Evolutionary conservation across 2,329 filamentous ascomycete genomes (phyloP).

Genomic region (Parafenestella ontariensis): DNA sequence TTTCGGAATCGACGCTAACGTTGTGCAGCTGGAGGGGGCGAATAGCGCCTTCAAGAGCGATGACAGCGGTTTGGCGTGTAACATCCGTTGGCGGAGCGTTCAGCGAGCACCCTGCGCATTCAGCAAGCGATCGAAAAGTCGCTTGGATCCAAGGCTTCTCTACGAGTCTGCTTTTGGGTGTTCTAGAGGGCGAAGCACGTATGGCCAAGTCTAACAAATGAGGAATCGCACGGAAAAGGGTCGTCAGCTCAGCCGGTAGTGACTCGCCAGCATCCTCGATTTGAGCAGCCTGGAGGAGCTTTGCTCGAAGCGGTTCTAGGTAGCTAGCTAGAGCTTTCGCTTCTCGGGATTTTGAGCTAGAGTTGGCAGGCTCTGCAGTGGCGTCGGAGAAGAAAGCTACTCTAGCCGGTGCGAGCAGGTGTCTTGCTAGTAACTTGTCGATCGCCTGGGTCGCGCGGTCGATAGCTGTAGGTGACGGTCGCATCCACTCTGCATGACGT

Average conservation of each 20-base stretch:
- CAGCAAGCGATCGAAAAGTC: slow-evolving; percentile 46
- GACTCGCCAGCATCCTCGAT: slow-evolving; percentile 35
- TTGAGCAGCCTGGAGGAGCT: slow-evolving; percentile 41
- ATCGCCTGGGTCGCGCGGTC: slow-evolving; percentile 27
- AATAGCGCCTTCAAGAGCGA: slow-evolving; percentile 34
- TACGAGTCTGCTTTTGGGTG: slow-evolving; percentile 47
- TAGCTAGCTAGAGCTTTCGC: slow-evolving; percentile 26
- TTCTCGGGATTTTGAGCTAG: slow-evolving; percentile 7
- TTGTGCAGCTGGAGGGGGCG: slow-evolving; percentile 31
- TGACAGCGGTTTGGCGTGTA: slow-evolving; percentile 26
- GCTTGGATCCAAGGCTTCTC: slow-evolving; percentile 56
- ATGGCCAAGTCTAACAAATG: slow-evolving; percentile 52
- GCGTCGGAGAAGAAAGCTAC: slow-evolving; percentile 44
- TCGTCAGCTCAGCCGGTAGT: slow-evolving; percentile 26
- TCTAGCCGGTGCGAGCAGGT: slow-evolving; percentile 52
- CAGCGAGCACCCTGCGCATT: slow-evolving; percentile 43
- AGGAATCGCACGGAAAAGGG: slow-evolving; percentile 37
- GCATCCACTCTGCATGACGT: slow-evolving; percentile 2
- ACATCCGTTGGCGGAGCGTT: slow-evolving; percentile 28
- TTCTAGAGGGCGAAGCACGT: slow-evolving; percentile 49
- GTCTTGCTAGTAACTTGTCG: slow-evolving; percentile 50
- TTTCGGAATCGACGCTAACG: slow-evolving; percentile 33
- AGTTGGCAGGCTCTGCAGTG: slow-evolving; percentile 3
- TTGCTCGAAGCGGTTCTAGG: slow-evolving; percentile 37
- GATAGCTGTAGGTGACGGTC: background rate